These are phyloP conservation scores for Knoxdaviesia proteae DNA, from an alignment of 2,329 filamentous ascomycete genomes.

Conservation along the genomic window DNA sequence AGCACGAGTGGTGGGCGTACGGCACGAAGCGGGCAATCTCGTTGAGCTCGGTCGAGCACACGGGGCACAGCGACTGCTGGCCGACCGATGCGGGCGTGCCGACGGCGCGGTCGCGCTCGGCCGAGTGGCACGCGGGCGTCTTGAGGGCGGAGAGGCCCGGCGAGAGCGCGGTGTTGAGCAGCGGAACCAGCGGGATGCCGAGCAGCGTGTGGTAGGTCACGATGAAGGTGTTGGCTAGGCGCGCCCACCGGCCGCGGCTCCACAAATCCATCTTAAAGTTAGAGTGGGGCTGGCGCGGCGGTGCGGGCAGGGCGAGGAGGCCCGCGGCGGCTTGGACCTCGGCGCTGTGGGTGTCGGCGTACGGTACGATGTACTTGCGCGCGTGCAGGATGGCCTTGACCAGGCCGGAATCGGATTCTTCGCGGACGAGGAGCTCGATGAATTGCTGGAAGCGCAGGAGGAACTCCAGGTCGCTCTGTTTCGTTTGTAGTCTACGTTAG, in stretches of 20 bases:
- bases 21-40: conserved; percentile 74
- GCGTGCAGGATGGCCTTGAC: conserved; percentile 66
- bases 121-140: conserved; percentile 65
- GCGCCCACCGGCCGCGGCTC: conserved; percentile 48
- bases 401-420: conserved; percentile 38
- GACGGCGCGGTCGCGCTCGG: conserved; percentile 1
- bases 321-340: conserved; percentile 57
- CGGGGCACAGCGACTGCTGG: conserved; percentile 49
- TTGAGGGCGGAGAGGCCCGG: conserved; percentile 89
- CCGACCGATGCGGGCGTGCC: conserved; percentile 2
- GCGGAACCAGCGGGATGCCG: conserved; percentile 58
- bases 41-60: conserved; percentile 90
- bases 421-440: conserved; percentile 61
- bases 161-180: conserved; percentile 77
- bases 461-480: conserved; percentile 66
- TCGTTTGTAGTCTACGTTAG: background rate
- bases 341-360: conserved; percentile 43
- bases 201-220: conserved; percentile 73
- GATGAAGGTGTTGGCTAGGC: conserved; percentile 63
- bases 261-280: conserved; percentile 40
- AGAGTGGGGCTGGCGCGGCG: conserved; percentile 25
- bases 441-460: conserved; percentile 88
- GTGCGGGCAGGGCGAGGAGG: conserved; percentile 51
- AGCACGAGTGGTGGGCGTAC: conserved; percentile 89
- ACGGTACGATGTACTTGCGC: conserved; percentile 57